Evolutionary conservation across 129 eudicot genomes (phyloP).

Genomic region (Saussurea involucrata): DNA sequence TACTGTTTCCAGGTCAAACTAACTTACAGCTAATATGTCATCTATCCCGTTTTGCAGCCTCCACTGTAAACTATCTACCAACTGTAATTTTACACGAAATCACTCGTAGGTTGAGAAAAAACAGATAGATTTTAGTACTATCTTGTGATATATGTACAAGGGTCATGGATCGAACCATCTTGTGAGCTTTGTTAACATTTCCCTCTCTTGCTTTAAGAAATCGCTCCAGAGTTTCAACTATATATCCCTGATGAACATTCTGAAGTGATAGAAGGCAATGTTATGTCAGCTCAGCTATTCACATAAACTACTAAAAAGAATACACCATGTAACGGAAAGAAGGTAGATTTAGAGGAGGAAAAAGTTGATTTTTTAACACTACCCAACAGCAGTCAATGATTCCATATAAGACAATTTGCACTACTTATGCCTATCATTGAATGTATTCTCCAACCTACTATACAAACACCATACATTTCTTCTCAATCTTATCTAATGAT

Average conservation of each 20-base stretch:
- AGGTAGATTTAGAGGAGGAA: not conserved
- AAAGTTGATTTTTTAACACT: not conserved
- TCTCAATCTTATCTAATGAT: not conserved
- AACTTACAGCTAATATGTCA: slow-evolving; percentile 61
- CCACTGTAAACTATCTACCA: slow-evolving; percentile 72
- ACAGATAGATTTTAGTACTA: not conserved
- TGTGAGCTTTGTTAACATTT: slow-evolving; percentile 57
- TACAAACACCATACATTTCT: not conserved
- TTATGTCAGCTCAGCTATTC: not conserved
- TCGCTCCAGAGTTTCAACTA: slow-evolving; percentile 54
- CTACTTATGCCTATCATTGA: not conserved
- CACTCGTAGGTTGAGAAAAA: slow-evolving; percentile 1
- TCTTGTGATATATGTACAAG: not conserved
- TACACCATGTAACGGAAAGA: not conserved
- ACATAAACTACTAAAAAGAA: not conserved
- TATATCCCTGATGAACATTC: slow-evolving; percentile 75
- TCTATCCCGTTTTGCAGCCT: slow-evolving; percentile 70
- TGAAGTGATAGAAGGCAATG: slow-evolving; percentile 24
- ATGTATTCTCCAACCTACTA: not conserved
- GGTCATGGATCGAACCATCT: slow-evolving; percentile 45
- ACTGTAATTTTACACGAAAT: slow-evolving; percentile 43
- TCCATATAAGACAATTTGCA: not conserved
- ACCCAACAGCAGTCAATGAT: not conserved
- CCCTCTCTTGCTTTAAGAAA: slow-evolving; percentile 80
- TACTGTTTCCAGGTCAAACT: slow-evolving; percentile 13